These are phyloP conservation scores for Jacaranda copaia DNA, from an alignment of 257 asterid species.

Conservation along the genomic window DNA sequence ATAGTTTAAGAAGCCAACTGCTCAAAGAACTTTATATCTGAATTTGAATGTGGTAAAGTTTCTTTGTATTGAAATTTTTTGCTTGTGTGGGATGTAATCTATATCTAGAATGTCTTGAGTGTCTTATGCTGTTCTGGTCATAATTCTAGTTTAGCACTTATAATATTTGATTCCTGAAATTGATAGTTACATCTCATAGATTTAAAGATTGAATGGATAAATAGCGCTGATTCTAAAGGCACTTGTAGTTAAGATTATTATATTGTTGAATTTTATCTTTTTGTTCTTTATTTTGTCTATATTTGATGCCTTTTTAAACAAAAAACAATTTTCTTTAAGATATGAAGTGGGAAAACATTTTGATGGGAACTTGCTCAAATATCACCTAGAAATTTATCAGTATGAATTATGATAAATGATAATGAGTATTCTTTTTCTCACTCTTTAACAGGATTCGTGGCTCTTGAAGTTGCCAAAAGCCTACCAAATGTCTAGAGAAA, in stretches of 20 bases:
- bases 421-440: too few species aligned
- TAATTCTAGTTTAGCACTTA: constrained; percentile 11
- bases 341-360: background rate
- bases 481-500: too few species aligned
- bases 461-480: too few species aligned
- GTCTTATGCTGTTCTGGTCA: background rate
- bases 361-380: too few species aligned
- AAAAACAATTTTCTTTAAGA: background rate
- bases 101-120: background rate
- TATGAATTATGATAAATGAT: too few species aligned
- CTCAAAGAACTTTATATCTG: background rate
- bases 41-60: background rate
- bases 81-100: constrained; percentile 8
- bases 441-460: too few species aligned
- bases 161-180: constrained; percentile 23
- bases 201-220: constrained; percentile 17
- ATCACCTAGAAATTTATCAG: too few species aligned
- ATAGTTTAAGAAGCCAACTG: too few species aligned
- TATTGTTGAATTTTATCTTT: background rate
- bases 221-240: constrained; percentile 14
- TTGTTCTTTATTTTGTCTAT: background rate
- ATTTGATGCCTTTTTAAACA: background rate
- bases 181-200: background rate
- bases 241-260: constrained; percentile 20
- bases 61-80: background rate